Evolutionary conservation across 768 basidiomycete genomes (phyloP), one percentile per base, ranked within the genome.

Genomic region (Psilocybe tampanensis): DNA sequence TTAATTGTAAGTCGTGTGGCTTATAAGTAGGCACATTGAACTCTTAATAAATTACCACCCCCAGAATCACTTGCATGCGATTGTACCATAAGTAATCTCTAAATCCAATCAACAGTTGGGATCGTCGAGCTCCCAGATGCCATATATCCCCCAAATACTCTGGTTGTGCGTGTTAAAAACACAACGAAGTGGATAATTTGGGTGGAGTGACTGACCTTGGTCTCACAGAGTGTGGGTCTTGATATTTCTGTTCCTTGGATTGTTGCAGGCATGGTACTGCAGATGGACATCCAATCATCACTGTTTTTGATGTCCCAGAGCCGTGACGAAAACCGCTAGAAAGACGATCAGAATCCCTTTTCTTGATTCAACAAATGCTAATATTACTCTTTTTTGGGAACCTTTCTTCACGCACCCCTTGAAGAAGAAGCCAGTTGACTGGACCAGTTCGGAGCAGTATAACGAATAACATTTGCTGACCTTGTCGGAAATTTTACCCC

Each of bases 81-180:
- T 13, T 43, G 29, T 44, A n/a, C 39, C 4, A 7, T 4, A 18
- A 17, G 13, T 7, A 19, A 29, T 42, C 33, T 42, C 12, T 32
- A 42, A 19, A 21, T 18, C 15, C 44, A 23, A 26, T 56, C 48
- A 64, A 58, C 73, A 74, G 12, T 44, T 64, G 23, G 26, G 23
- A 52, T 75, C 74, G 29, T 69, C 65, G 3, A 74, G 33, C 18
- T 70, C 68, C 74, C 74, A 75, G 13, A 62, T 54, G 9, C 72
- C 74, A 54, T 72, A 69, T 8, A 69, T 55, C 6, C 71, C 71
- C 70, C 68, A 70, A 22, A 72, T 53, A 11, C 68, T 71, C 74
- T 74, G 21, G 32, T 45, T 44, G 51, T 66, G 22, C 39, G 54
- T 53, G 26, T 44, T 36, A 45, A 11, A 32, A 44, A 29, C 15